These are phyloP conservation scores for peach (Prunus persica) DNA, from an alignment of 306 rosid genomes.

Conservation along the genomic window Prunus_persica_NCBIv2 NC_034009.1:27065001-27065500, in stretches of 20 bases:
- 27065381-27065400: too few species aligned
- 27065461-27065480: too few species aligned
- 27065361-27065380: background rate
- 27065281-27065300: background rate
- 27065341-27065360: background rate
- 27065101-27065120: background rate
- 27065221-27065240: background rate
- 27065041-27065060: background rate
- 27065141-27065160: background rate
- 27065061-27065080: background rate
- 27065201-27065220: background rate
- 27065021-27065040: background rate
- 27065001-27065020: conserved; percentile 2
- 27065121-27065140: background rate
- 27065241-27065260: background rate
- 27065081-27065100: background rate
- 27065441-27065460: too few species aligned
- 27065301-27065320: background rate
- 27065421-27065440: too few species aligned
- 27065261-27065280: background rate
- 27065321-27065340: background rate
- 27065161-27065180: background rate
- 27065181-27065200: background rate
- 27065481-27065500: too few species aligned
- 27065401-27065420: too few species aligned